Evolutionary conservation across 305 asterid species (phyloP).

Genomic region (Fraxinus ornus): DNA sequence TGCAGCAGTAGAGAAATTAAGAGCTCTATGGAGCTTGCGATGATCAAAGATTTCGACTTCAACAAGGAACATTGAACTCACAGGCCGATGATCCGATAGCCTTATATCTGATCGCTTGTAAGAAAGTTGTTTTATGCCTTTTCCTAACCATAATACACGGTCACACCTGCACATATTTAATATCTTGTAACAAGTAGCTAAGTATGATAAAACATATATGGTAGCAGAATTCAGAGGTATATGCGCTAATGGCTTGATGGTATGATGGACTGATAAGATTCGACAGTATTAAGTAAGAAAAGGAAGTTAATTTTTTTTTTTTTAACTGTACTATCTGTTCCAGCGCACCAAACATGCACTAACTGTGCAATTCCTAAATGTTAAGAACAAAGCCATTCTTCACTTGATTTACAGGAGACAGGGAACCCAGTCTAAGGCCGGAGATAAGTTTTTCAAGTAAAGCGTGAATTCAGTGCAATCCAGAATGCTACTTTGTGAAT

Average conservation of each 20-base stretch:
- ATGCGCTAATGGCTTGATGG: background rate
- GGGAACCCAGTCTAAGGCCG: background rate
- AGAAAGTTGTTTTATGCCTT: constrained; percentile 73
- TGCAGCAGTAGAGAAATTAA: constrained; percentile 54
- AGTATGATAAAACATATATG: background rate
- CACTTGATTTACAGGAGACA: background rate
- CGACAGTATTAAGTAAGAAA: background rate
- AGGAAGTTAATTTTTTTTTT: background rate
- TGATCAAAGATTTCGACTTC: constrained; percentile 85
- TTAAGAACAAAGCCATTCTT: background rate
- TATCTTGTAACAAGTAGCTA: constrained; percentile 3
- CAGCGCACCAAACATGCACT: background rate
- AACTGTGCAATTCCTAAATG: background rate
- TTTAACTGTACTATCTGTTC: background rate
- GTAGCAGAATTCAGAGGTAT: background rate
- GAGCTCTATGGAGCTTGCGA: constrained; percentile 75
- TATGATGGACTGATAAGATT: background rate
- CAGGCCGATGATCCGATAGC: constrained; percentile 89
- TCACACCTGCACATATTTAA: constrained; percentile 66
- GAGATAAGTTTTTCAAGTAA: background rate
- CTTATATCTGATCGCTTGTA: constrained; percentile 63
- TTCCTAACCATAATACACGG: constrained; percentile 86
- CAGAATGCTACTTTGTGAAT: background rate
- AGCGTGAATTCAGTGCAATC: background rate
- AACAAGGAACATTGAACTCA: constrained; percentile 61